Base-by-base conservation (phyloP, 2,329 filamentous ascomycete species). In the Knoxdaviesia capensis region DNA sequence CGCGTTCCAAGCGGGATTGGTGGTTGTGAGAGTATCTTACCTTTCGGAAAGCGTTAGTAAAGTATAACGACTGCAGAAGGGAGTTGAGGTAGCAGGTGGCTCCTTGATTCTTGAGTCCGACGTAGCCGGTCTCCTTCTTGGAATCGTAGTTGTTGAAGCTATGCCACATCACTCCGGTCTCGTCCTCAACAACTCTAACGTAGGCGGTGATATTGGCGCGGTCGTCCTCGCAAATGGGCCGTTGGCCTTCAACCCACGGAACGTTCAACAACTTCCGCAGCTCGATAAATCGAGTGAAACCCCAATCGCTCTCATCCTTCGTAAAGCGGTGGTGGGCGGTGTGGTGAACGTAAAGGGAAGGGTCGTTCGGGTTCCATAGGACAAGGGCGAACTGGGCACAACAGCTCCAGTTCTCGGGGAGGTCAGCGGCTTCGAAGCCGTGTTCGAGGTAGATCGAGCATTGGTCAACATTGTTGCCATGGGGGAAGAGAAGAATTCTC, bases 111-210 rank as follows among this genome's bases (percentile, higher is more conserved):
- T 90, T 90, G 42, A 98, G 66, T 3, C 90, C 90, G 36, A 98
- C 90, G 64, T 87, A 96, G 44, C 90, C 90, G 0, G 90, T 98
- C 61, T 94, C 87, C 57, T 90, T 93, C 64, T 96, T 98, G n/a
- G 90, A 96, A 56, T 98, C 87, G 57, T 98, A 98, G 61, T 88
- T 87, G 56, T 76, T 69, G 58, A 93, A 88, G 60, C 84, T 90
- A 61, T 92, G 84, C 84, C 84, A 93, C 45, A 93, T 57, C 5
- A 90, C 84, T 43, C 84, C 84, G 1, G 84, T 93, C 48, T 87
- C 84, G 52, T 93, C 84, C 53, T 90, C 82, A 40, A 90, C 75
- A 40, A 90, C 66, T 41, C 84, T 72, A 39, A 92, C 70, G 51
- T 85, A 92, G 43, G 83, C 84, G 0, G 83, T 90, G 53, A 92